Base-by-base conservation (phyloP, 31 red algal species). In the Endocladia muricata region DNA sequence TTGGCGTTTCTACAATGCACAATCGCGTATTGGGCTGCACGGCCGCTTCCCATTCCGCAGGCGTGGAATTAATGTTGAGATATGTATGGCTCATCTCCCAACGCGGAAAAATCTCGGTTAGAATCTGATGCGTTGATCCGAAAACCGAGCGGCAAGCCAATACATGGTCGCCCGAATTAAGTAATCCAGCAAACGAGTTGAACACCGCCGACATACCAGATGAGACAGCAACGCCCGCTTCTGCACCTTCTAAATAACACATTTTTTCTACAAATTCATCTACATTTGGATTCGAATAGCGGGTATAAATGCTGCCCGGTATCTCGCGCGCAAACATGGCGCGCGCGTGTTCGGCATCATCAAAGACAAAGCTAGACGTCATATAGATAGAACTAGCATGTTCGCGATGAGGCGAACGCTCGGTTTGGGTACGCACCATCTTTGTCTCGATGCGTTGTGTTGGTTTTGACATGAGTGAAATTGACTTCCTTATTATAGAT, bases 1-100 rank as follows among this genome's bases (percentile, higher is more conserved):
- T n/a, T n/a, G n/a, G n/a, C n/a, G n/a, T n/a, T n/a, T n/a, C n/a
- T n/a, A n/a, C n/a, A n/a, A n/a, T n/a, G n/a, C n/a, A n/a, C n/a
- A n/a, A n/a, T n/a, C n/a, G n/a, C n/a, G n/a, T n/a, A n/a, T n/a
- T n/a, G n/a, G n/a, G n/a, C n/a, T n/a, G n/a, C n/a, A n/a, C n/a
- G n/a, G n/a, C n/a, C n/a, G n/a, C n/a, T n/a, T n/a, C n/a, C n/a
- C n/a, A n/a, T n/a, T n/a, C n/a, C n/a, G n/a, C n/a, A n/a, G n/a
- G n/a, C n/a, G n/a, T n/a, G n/a, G n/a, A n/a, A n/a, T n/a, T n/a
- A n/a, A n/a, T n/a, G n/a, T n/a, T n/a, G n/a, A n/a, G n/a, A n/a
- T n/a, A n/a, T n/a, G n/a, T n/a, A 23, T 64, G n/a, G 60, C 15
- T 64, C 11, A 64, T 64, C 25, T 23, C 60, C n/a, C 15, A 64